Percentiles rank a stretch among this genome's conserved stretches.
Conservation (phyloP, 169 alveolate genomes). For the Plasmodium sp. region DNA sequence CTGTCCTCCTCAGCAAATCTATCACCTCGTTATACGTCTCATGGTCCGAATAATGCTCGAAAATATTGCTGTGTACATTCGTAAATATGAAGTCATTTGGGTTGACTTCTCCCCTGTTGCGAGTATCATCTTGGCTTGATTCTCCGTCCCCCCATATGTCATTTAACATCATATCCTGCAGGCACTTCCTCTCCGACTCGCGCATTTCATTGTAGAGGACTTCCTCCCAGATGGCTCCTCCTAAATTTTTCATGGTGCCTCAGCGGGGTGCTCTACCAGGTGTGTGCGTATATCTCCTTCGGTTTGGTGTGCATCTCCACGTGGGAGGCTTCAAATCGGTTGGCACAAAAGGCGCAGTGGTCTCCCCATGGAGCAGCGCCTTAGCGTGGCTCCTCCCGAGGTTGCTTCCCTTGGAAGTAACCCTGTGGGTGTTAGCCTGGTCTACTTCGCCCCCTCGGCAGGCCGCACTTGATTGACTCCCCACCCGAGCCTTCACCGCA, state of each 20-base stretch:
- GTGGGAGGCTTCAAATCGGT: background rate
- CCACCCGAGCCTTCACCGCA: background rate
- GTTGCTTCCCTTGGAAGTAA: background rate
- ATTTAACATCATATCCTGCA: slow-evolving; percentile 37
- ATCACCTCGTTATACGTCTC: slow-evolving; percentile 16
- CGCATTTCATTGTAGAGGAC: slow-evolving; percentile 4
- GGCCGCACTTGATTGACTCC: background rate
- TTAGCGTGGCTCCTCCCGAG: background rate
- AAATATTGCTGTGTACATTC: slow-evolving; percentile 20
- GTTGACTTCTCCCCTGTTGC: background rate
- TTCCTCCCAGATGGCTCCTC: background rate
- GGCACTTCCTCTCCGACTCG: slow-evolving; percentile 29
- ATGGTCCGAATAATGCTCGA: slow-evolving; percentile 24
- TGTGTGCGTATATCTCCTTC: background rate
- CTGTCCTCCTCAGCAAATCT: background rate
- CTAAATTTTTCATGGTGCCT: slow-evolving; percentile 4
- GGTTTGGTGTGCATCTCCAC: background rate
- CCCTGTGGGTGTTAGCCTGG: background rate
- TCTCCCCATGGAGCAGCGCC: too few species aligned
- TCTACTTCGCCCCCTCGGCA: background rate
- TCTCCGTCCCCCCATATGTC: slow-evolving; percentile 32
- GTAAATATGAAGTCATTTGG: background rate
- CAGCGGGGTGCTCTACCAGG: background rate
- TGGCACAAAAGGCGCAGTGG: background rate
- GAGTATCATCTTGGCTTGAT: background rate